Base-by-base conservation (phyloP, 164 flowering plant species). In the Vitis cinerea region DNA sequence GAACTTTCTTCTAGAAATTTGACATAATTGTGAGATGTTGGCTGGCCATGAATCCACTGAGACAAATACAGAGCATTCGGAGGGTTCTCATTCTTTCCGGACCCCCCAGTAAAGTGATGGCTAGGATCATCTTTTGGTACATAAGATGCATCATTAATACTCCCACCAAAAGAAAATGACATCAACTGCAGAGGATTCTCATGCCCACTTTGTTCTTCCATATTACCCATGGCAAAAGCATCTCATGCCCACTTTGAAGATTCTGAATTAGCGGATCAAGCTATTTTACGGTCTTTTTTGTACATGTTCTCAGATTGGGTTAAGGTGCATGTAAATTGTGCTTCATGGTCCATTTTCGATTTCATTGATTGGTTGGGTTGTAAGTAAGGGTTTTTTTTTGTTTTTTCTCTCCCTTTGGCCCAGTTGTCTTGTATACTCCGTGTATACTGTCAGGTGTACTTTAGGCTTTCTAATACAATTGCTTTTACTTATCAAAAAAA, bases 1-100 rank as follows among this genome's bases (percentile, higher is more conserved):
- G 74, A 68, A 50, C 64, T 66, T 59, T 72, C 80, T 47, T 64
- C 51, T 7, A 75, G 68, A 68, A 62, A 65, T 30, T 74, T 66
- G 59, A 67, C 62, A 62, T 54, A 75, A 66, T 71, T 65, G 29
- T 9, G 72, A 31, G 74, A 55, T 49, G 72, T 13, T 67, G 63
- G 61, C 31, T 59, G 69, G 58, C 17, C 2, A 31, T 60, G 61
- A 50, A 50, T 19, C 80, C 72, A 59, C 61, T 65, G 67, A 27
- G 62, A 62, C 12, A 55, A 51, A 47, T 69, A 29, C 27, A 67
- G 61, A 65, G 59, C 63, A 59, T 54, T 37, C 63, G 49, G 67
- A 27, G 23, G 66, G 48, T 55, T 64, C 11, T 57, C 71, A 68
- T 9, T 61, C 54, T 16, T 63, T 51, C 72, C 73, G 61, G 66